Conservation (phyloP, 805 yeast species). For the Kodamaea kaohsiungensis region DNA sequence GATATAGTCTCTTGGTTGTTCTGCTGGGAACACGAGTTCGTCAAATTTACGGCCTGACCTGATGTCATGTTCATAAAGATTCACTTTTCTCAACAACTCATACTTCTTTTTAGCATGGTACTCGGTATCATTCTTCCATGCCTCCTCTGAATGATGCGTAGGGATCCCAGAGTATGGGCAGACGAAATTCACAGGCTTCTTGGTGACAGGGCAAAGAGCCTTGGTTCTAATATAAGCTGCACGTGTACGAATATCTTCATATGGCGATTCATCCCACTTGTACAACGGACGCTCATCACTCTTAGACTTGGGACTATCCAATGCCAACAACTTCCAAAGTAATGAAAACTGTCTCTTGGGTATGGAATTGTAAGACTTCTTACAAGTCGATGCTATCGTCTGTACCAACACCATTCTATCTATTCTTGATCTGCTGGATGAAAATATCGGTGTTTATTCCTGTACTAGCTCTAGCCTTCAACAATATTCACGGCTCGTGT, state of each 20-base stretch:
- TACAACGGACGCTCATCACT: constrained; percentile 39
- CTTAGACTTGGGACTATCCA: constrained; percentile 30
- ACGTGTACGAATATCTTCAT: constrained; percentile 81
- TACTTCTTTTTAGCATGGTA: constrained; percentile 70
- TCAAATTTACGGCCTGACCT: constrained; percentile 94
- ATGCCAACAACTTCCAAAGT: constrained; percentile 38
- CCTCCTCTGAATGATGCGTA: constrained; percentile 86
- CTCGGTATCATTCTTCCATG: constrained; percentile 79
- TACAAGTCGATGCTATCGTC: constrained; percentile 1
- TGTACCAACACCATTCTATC: constrained; percentile 7
- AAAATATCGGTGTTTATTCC: neutral
- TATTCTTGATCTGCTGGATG: neutral
- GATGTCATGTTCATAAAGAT: constrained; percentile 91
- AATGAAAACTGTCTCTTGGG: constrained; percentile 33
- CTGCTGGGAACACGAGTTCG: constrained; percentile 89
- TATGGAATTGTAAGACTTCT: neutral
- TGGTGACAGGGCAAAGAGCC: constrained; percentile 90
- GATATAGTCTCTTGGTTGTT: constrained; percentile 70
- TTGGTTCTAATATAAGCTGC: constrained; percentile 88
- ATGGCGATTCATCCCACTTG: constrained; percentile 91
- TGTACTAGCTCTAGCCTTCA: neutral
- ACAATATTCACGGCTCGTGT: neutral
- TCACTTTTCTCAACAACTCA: constrained; percentile 79
- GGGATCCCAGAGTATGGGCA: constrained; percentile 97
- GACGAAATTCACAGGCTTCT: constrained; percentile 73